Evolutionary conservation across 2,329 filamentous ascomycete genomes (phyloP), one percentile per base, ranked within the genome.

Genomic region (Alternaria burnsii): DNA sequence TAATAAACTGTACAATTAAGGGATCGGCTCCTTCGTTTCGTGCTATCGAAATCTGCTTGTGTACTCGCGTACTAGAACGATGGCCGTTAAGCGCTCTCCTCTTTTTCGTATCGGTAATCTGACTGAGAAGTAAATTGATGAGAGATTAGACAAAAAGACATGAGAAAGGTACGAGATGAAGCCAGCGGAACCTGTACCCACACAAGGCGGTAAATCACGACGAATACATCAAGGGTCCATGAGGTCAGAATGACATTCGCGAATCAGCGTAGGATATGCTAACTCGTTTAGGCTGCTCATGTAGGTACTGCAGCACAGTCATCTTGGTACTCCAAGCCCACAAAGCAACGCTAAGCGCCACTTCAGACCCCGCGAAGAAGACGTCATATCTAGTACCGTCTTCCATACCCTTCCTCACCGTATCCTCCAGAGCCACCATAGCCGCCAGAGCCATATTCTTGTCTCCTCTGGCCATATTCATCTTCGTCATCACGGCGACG

Each of bases 371-470:
- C 32, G 9, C 46, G 20, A 32, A 55, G 9, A 41, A 46, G 26
- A 32, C 46, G 32, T 43, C 32, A 56, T 52, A 9, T 36, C 48
- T 55, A 71, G 48, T 71, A 71, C 44, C 68, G 62, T 40, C 66
- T 54, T 40, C 55, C 65, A 51, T 70, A 71, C 3, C 66, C 62
- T 41, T 71, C 66, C 14, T 71, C 62, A 7, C 66, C 70, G 24
- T 69, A 67, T 44, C 52, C 51, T n/a, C 55, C 16, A 14, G 32
- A 36, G 14, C 32, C 32, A 36, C 32, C 16, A 44, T 38, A 55
- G 18, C 68, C 65, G 16, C 60, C 62, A 26, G 61, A 68, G 20
- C 70, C 66, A 58, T 63, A 48, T 44, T 71, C 56, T 30, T 69
- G 65, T 47, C 65, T 64, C 16, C 62, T 43, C 26, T 62, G 58